These are phyloP conservation scores for Hericium coralloides DNA, from an alignment of 768 basidiomycete species.

Conservation along the genomic window DNA sequence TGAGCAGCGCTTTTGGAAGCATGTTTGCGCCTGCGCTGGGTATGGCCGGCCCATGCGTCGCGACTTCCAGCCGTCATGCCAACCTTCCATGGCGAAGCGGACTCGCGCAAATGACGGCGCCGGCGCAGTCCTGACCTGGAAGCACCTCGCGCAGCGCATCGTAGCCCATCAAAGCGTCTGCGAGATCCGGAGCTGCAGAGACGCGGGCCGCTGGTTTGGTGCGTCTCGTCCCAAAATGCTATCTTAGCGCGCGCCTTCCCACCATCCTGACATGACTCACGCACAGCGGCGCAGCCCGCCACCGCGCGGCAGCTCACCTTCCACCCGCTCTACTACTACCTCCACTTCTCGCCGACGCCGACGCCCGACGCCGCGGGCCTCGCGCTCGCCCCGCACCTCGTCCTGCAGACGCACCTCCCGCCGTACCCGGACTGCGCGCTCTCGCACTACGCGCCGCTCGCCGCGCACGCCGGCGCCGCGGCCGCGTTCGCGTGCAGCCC, in stretches of 20 bases:
- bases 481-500: conserved; percentile 12
- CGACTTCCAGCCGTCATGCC: conserved; percentile 1
- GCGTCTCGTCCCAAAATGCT: conserved; percentile 1
- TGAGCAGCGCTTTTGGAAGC: conserved; percentile 12
- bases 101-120: neutral
- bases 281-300: neutral
- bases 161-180: conserved; percentile 9
- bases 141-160: conserved; percentile 9
- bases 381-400: conserved; percentile 7
- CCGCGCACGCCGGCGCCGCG: conserved; percentile 8
- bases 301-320: conserved; percentile 8
- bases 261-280: neutral
- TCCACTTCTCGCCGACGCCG: conserved; percentile 9
- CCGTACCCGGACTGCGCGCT: conserved; percentile 12
- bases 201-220: conserved; percentile 12
- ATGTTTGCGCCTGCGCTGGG: conserved; percentile 8
- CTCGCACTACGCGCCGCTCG: conserved; percentile 12
- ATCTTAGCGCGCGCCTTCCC: neutral
- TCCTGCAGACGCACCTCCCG: conserved; percentile 11
- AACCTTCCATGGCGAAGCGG: neutral
- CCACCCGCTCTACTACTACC: conserved; percentile 14
- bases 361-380: neutral
- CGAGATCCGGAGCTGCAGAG: conserved; percentile 15
- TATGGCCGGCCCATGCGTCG: conserved; percentile 14
- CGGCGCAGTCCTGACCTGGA: conserved; percentile 10